These are phyloP conservation scores for Gracilaria caudata DNA, from an alignment of 23 red algal species.

Conservation along the genomic window DNA sequence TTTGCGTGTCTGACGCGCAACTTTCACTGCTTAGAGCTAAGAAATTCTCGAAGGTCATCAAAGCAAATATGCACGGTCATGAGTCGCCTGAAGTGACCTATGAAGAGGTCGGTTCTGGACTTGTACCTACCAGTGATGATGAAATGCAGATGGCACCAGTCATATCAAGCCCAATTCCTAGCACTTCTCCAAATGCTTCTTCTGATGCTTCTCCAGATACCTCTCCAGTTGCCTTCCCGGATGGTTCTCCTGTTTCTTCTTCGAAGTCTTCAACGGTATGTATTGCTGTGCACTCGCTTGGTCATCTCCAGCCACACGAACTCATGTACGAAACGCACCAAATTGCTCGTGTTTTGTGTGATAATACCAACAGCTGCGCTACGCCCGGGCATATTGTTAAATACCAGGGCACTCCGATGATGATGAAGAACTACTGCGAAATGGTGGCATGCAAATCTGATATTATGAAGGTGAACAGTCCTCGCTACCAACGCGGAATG, in stretches of 20 bases:
- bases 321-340: slow-evolving; percentile 10
- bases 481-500: slow-evolving; percentile 19
- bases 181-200: too few relatives aligned
- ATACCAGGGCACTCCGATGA: slow-evolving; percentile 19
- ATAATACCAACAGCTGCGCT: slow-evolving; percentile 25
- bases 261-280: too few relatives aligned
- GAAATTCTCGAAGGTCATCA: background rate
- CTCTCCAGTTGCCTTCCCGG: too few relatives aligned
- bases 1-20: background rate
- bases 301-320: background rate
- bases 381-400: slow-evolving; percentile 32
- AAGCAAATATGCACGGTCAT: background rate
- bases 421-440: slow-evolving; percentile 39
- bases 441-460: background rate
- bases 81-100: background rate
- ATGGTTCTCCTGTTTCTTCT: too few relatives aligned
- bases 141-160: too few relatives aligned
- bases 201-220: too few relatives aligned
- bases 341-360: slow-evolving; percentile 35
- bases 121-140: background rate
- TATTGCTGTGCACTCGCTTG: slow-evolving; percentile 16
- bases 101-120: background rate
- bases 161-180: too few relatives aligned
- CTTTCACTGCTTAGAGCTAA: background rate
- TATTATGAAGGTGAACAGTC: slow-evolving; percentile 49